Evolutionary conservation across 352 stramenopile genomes (phyloP).

Genomic region (Globisporangium solare): DNA sequence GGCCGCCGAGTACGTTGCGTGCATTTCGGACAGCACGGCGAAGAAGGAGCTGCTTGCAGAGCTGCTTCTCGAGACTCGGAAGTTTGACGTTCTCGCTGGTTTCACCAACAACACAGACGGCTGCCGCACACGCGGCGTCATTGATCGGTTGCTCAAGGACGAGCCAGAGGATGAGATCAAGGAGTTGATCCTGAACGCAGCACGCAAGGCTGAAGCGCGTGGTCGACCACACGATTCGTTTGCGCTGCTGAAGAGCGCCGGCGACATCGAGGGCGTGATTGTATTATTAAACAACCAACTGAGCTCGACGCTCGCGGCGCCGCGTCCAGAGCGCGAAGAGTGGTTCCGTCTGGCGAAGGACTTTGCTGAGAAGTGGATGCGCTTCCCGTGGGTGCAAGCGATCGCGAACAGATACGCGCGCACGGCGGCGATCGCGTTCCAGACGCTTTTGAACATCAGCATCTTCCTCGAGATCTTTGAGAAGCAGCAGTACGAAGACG

Average conservation of each 20-base stretch:
- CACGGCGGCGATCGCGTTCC: conserved; percentile 68
- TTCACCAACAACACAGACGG: conserved; percentile 82
- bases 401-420: conserved; percentile 72
- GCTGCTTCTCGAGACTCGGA: conserved; percentile 73
- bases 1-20: conserved; percentile 78
- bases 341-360: conserved; percentile 81
- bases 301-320: conserved; percentile 49
- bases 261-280: conserved; percentile 73
- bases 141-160: conserved; percentile 70
- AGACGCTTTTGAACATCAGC: conserved; percentile 82
- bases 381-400: conserved; percentile 74
- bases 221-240: conserved; percentile 71
- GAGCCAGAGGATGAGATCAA: conserved; percentile 71
- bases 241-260: conserved; percentile 70
- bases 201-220: conserved; percentile 67
- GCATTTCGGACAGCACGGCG: conserved; percentile 47
- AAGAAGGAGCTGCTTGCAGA: conserved; percentile 75
- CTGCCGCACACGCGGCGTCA: conserved; percentile 69
- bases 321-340: conserved; percentile 61
- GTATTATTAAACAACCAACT: conserved; percentile 73
- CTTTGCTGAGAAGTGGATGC: conserved; percentile 86
- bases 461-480: conserved; percentile 86
- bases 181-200: conserved; percentile 67
- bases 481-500: conserved; percentile 77
- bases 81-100: conserved; percentile 74